phyloP scores from a whole-genome alignment of 2,329 filamentous ascomycete species.

The Trichoderma breve region DNA sequence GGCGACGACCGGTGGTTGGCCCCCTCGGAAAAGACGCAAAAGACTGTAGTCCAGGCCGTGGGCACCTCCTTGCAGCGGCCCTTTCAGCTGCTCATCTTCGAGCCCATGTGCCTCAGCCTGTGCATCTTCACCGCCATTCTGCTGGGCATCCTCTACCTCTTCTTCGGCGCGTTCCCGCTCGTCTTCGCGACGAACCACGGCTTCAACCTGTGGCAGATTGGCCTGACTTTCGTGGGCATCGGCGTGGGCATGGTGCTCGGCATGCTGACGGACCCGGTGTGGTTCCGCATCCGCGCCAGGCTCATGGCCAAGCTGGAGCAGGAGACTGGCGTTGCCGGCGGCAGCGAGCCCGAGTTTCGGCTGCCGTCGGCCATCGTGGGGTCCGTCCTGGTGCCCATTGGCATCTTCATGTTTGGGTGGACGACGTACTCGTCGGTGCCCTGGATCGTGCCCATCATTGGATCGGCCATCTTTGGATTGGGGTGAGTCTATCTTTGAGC shows the following conservation, averaged over 20 bases:
- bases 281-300: conserved; percentile 57
- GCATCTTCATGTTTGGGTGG: conserved; percentile 88
- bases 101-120: conserved; percentile 82
- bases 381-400: conserved; percentile 73
- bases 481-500: conserved; percentile 52
- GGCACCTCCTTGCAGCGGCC: conserved; percentile 62
- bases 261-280: conserved; percentile 63
- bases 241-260: conserved; percentile 65
- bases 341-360: conserved; percentile 82
- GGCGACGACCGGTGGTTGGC: conserved; percentile 75
- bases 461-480: conserved; percentile 66
- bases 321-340: conserved; percentile 51
- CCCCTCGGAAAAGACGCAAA: conserved; percentile 69
- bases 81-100: conserved; percentile 74
- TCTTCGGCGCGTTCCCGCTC: conserved; percentile 83
- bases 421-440: conserved; percentile 72
- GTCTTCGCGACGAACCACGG: conserved; percentile 73
- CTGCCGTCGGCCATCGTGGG: conserved; percentile 74
- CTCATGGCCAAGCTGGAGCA: conserved; percentile 55
- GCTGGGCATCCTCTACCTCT: conserved; percentile 85
- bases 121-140: conserved; percentile 81
- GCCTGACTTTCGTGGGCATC: conserved; percentile 74
- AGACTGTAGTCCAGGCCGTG: conserved; percentile 64
- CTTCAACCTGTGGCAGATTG: conserved; percentile 76
- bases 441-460: conserved; percentile 75